These are phyloP conservation scores for Boletales sp. DNA, from an alignment of 768 basidiomycete species.

Conservation along the genomic window DNA sequence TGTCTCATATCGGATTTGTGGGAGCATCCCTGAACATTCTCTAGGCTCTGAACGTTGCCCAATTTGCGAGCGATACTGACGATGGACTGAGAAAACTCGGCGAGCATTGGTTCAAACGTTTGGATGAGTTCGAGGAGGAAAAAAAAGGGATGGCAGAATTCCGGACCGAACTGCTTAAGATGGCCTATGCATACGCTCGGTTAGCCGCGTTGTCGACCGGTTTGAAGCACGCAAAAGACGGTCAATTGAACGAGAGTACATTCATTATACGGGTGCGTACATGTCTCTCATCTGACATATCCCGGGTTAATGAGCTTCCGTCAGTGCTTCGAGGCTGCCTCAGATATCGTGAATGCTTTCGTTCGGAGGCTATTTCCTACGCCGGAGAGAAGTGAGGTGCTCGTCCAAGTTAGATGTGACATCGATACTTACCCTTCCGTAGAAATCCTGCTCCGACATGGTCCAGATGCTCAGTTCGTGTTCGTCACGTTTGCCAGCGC, in stretches of 20 bases:
- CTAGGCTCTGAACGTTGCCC: constrained; percentile 62
- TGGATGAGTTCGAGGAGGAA: constrained; percentile 47
- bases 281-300: background rate
- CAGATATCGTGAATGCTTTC: constrained; percentile 60
- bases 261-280: constrained; percentile 62
- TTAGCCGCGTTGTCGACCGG: constrained; percentile 69
- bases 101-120: constrained; percentile 53
- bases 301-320: background rate
- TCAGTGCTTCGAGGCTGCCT: constrained; percentile 66
- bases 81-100: constrained; percentile 60
- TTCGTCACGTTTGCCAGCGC: constrained; percentile 80
- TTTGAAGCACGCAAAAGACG: constrained; percentile 68
- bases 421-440: constrained; percentile 7
- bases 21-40: constrained; percentile 1
- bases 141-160: constrained; percentile 52
- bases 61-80: constrained; percentile 62
- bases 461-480: constrained; percentile 76
- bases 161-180: constrained; percentile 56
- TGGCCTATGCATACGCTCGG: constrained; percentile 68
- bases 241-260: constrained; percentile 54
- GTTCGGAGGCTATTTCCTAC: constrained; percentile 53
- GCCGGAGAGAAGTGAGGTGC: constrained; percentile 46
- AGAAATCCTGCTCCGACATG: constrained; percentile 63
- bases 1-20: background rate
- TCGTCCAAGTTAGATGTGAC: background rate